phyloP scores from a whole-genome alignment of 805 yeast species.

The Starmerella gropengiesseri region DNA sequence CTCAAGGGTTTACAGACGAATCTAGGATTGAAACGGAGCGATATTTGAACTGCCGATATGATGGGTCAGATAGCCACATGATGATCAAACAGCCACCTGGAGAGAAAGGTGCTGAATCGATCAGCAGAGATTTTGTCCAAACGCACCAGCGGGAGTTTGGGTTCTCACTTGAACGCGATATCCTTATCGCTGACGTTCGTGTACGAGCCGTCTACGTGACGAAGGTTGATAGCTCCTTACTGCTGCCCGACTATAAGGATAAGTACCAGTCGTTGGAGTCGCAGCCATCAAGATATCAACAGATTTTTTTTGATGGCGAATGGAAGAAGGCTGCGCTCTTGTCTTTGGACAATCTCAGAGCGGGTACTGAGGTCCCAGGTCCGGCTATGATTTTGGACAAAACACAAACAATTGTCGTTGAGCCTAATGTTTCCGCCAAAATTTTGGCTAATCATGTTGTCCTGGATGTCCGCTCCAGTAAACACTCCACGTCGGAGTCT shows the following conservation, averaged over 20 bases:
- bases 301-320: slow-evolving; percentile 48
- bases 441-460: slow-evolving; percentile 54
- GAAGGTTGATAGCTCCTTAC: not conserved
- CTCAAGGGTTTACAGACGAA: slow-evolving; percentile 46
- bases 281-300: slow-evolving; percentile 24
- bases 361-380: slow-evolving; percentile 49
- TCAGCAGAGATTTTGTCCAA: slow-evolving; percentile 37
- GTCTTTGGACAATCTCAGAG: slow-evolving; percentile 40
- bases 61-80: slow-evolving; percentile 81
- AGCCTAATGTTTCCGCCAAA: slow-evolving; percentile 49
- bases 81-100: slow-evolving; percentile 40
- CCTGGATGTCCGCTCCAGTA: slow-evolving; percentile 28
- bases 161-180: slow-evolving; percentile 47
- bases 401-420: slow-evolving; percentile 68
- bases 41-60: slow-evolving; percentile 66
- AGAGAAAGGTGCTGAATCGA: not conserved
- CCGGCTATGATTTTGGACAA: slow-evolving; percentile 72
- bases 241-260: slow-evolving; percentile 8
- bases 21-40: slow-evolving; percentile 42
- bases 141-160: slow-evolving; percentile 65
- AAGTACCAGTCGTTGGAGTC: not conserved
- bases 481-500: not conserved
- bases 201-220: slow-evolving; percentile 42
- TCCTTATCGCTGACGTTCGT: slow-evolving; percentile 62
- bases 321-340: slow-evolving; percentile 45